Base-by-base conservation (phyloP, 352 stramenopile genomes). In the Paralagenidium karlingii region DNA sequence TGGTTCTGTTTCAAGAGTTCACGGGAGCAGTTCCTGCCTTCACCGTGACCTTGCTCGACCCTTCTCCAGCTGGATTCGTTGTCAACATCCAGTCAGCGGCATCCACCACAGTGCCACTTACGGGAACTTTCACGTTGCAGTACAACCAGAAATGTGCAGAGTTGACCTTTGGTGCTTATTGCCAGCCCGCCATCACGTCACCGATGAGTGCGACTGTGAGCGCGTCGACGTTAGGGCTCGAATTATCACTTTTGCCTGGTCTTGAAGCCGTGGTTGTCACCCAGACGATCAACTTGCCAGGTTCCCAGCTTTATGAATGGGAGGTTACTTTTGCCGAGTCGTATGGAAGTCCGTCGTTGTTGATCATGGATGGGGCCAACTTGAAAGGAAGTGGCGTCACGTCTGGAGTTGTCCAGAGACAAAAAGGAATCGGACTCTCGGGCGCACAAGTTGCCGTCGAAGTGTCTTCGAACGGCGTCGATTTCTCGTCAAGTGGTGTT, bases 401-500 rank as follows among this genome's bases (percentile, higher is more conserved):
- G 12, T 9, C 47, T 0, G 47, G 28, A 2, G 38, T 65, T 5
- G 24, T 33, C 8, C 45, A 47, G 19, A 27, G 74, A 2, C 57
- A 64, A 38, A 58, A 60, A 29, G 63, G 58, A 11, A 46, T 59
- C 15, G 60, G 56, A 11, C 24, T 84, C 11, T 50, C 58, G 16
- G 68, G 69, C n/a, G 60, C 60, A 5, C 61, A 63, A 33, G 81
- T 95, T 8, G 52, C 81, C 11, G 44, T 96, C n/a, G 75, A 95
- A 28, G 62, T 96, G 10, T 91, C 82, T 10, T 76, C 76, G 3
- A 96, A 96, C 45, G 67, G 67, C 7, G 68, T 80, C 31, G 85
- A 96, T 38, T 83, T 58, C 12, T 76, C 67, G 0, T 52, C 21
- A 1, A 80, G 55, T 26, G 63, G 66, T 0, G 48, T 78, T 3